Evolutionary conservation across 176 grass and related monocot species (phyloP), one percentile per base, ranked within the genome.

Genomic region (Hyparrhenia diplandra): DNA sequence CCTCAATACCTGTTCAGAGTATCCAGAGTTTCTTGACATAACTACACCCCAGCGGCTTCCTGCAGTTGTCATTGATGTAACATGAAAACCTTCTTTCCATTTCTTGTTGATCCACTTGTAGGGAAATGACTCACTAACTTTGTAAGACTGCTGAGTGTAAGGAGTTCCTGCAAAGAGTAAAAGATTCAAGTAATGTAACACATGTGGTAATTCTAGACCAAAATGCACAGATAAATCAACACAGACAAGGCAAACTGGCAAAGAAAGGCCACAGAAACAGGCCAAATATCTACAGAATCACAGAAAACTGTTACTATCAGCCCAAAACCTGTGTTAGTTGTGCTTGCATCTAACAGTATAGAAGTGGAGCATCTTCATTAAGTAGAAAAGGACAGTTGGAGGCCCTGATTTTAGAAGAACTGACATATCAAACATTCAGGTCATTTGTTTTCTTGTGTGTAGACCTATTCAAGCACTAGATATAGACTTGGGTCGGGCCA

Each of bases 81-180:
- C 95, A 90, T 94, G 95, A 76, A 98, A 98, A 41, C 95, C 95
- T 94, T 98, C 95, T 86, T 98, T 98, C 95, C 95, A 98, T 83
- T 98, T 98, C 78, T 98, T 98, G 83, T 94, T 98, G 72, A 98
- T 98, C 95, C 92, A 98, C 86, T 98, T 98, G 74, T 92, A 98
- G 45, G 95, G 95, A 71, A 98, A 98, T 10, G 95, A 94, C 82
- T 98, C 95, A 64, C 95, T 98, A 79, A 98, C 95, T 92, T 98
- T 98, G 75, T 98, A 98, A 37, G 95, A 98, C 79, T 98, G 92
- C 75, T 98, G 92, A 74, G 95, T 98, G 73, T 98, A 98, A 58
- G 92, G 90, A 69, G 95, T 94, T 83, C 92, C 95, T 98, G 88
- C 10, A 94, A 74, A 59, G 23, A 52, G 34, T 10, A 83, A 6